Base-by-base conservation (phyloP, 257 asterid genomes). In the Nemophila menziesii region DNA sequence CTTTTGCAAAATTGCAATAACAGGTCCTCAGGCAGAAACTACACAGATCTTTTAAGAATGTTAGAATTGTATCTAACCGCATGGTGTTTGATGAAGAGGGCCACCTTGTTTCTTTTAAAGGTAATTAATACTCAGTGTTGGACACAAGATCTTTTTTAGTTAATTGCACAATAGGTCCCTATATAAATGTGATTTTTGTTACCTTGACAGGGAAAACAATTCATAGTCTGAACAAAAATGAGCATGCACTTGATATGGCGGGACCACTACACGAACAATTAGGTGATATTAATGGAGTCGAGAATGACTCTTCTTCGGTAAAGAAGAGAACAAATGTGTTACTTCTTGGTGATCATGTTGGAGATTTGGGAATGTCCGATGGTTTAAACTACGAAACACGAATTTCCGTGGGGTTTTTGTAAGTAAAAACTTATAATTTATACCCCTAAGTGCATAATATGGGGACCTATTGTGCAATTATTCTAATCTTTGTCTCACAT, bases 351-450 rank as follows among this genome's bases (percentile, higher is more conserved):
- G 97, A 82, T 64, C 97, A 82, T 53, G 65, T 82, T 52, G 97
- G 97, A 55, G 94, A 86, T 67, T 72, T 86, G 67, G 92, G 97
- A 57, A 86, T 86, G 94, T 79, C 94, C 26, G 94, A 86, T 51
- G 94, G 96, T 60, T 65, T 86, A 67, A 74, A 75, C 61, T 86
- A 74, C 48, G 68, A 67, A 33, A 72, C 93, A 51, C 68, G 77
- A 58, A 86, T 86, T 59, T 86, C 97, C 38, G 80, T 82, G 27
- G 97, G 94, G 58, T 86, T 82, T 62, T 68, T 86, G 94, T 86
- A 65, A 86, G 96, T 79, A 39, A 48, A 38, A 14, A 6, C 10
- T 38, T 38, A 13, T 18, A 17, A 40, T 16, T 22, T 40, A 5
- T 4, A 7, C 9, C 19, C 0, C 4, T 40, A 40, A 16, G 20